phyloP scores from a whole-genome alignment of 2,329 filamentous ascomycete genomes.

The Trematosphaeria pertusa region DNA sequence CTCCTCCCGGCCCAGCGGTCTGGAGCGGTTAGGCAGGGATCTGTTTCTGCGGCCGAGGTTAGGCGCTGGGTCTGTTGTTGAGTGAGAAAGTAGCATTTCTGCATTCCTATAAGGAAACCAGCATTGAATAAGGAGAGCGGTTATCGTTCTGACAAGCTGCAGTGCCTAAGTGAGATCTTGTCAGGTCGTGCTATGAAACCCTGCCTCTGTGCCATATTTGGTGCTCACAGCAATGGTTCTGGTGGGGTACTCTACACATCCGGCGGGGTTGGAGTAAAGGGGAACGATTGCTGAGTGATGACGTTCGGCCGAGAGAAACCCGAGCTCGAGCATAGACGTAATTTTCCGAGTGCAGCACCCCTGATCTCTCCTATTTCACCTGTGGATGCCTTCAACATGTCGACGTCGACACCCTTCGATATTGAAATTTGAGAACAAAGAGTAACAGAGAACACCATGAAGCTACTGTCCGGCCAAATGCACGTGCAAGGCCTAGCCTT shows the following conservation, averaged over 20 bases:
- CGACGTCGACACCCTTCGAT: no score
- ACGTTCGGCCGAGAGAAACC: no score
- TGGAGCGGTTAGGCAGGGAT: constrained; percentile 34
- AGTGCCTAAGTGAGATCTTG: background rate
- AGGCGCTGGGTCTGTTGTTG: background rate
- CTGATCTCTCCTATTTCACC: no score
- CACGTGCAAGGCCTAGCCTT: background rate
- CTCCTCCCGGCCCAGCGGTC: constrained; percentile 37
- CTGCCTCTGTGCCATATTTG: background rate
- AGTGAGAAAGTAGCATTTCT: background rate
- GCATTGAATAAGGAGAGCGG: background rate
- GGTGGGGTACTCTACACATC: no score
- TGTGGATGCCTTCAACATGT: no score
- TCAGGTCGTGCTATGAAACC: background rate
- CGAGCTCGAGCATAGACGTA: no score
- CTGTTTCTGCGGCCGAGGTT: background rate
- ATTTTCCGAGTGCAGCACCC: no score
- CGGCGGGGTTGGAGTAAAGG: no score
- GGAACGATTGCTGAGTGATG: no score
- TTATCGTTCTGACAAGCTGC: background rate
- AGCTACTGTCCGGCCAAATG: background rate
- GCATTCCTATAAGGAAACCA: background rate
- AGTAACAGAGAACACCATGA: no score
- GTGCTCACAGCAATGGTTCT: no score
- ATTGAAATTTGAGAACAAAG: no score